Conservation (phyloP, 805 yeast genomes). For the Saccharomyces cerevisiae region DNA sequence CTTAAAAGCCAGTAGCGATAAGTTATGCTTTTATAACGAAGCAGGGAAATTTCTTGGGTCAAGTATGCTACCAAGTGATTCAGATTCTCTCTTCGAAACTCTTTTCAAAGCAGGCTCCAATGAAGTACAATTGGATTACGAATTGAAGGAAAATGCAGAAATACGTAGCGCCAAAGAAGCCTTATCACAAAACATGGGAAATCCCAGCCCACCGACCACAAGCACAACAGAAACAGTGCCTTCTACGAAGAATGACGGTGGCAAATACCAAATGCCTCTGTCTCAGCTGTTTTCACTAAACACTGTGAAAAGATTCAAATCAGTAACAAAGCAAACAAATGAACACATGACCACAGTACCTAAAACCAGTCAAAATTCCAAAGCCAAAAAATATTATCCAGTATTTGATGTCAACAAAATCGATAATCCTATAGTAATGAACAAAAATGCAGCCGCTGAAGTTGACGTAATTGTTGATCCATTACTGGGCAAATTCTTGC, state of each 20-base stretch:
- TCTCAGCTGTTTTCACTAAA: slow-evolving; percentile 10
- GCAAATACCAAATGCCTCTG: slow-evolving; percentile 6
- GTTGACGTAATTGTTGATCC: slow-evolving; percentile 58
- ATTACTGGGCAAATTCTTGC: slow-evolving; percentile 39
- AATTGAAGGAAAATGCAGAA: slow-evolving; percentile 26
- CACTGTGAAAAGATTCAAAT: slow-evolving; percentile 10
- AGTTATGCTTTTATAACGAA: slow-evolving; percentile 22
- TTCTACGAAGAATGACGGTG: not conserved
- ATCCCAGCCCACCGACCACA: not conserved
- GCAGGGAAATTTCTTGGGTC: slow-evolving; percentile 27
- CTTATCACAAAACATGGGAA: not conserved
- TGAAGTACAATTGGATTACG: slow-evolving; percentile 57
- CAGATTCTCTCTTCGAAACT: slow-evolving; percentile 29
- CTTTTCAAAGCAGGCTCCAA: slow-evolving; percentile 44
- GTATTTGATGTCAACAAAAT: slow-evolving; percentile 33
- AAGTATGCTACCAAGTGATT: slow-evolving; percentile 8
- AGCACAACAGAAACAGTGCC: slow-evolving; percentile 5
- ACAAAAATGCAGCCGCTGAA: slow-evolving; percentile 23
- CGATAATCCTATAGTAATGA: slow-evolving; percentile 38
- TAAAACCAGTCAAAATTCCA: slow-evolving; percentile 20
- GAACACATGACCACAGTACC: slow-evolving; percentile 2
- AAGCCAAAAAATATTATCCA: slow-evolving; percentile 29
- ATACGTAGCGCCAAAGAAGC: slow-evolving; percentile 4
- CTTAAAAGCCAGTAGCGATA: slow-evolving; percentile 18
- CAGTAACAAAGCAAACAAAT: slow-evolving; percentile 10